Conservation (phyloP, 2,329 filamentous ascomycete genomes). For the Fusarium sp. region DNA sequence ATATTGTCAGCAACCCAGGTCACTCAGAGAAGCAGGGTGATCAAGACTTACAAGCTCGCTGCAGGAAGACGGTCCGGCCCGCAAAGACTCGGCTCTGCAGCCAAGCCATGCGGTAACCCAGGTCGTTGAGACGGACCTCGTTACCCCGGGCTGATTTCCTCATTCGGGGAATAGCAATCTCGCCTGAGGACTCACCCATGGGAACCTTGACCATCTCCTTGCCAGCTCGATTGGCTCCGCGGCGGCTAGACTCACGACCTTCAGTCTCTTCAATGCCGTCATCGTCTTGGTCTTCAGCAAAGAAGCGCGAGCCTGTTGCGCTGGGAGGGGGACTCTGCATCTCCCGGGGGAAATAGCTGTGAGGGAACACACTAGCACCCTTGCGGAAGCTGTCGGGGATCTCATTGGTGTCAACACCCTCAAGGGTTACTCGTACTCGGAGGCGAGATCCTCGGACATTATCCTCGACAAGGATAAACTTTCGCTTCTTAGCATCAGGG, state of each 20-base stretch:
- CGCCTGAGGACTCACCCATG: slow-evolving; percentile 73
- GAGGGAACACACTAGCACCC: slow-evolving; percentile 86
- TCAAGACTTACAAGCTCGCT: slow-evolving; percentile 81
- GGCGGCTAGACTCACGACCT: slow-evolving; percentile 54
- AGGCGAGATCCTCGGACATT: slow-evolving; percentile 81
- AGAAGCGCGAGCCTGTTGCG: slow-evolving; percentile 77
- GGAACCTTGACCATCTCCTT: slow-evolving; percentile 67
- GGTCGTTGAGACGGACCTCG: slow-evolving; percentile 90
- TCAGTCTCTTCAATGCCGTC: slow-evolving; percentile 63
- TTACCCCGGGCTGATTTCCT: slow-evolving; percentile 74
- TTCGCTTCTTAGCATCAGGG: slow-evolving; percentile 89
- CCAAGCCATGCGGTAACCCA: slow-evolving; percentile 97
- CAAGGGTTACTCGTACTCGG: slow-evolving; percentile 90
- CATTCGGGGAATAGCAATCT: slow-evolving; percentile 79
- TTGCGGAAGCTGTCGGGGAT: slow-evolving; percentile 96
- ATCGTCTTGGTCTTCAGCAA: slow-evolving; percentile 70
- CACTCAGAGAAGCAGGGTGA: background rate
- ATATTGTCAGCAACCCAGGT: slow-evolving; percentile 13
- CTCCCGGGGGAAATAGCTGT: slow-evolving; percentile 90
- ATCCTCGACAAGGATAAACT: slow-evolving; percentile 96
- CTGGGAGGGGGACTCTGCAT: slow-evolving; percentile 87
- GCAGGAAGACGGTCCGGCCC: slow-evolving; percentile 84
- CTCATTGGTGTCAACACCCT: slow-evolving; percentile 91
- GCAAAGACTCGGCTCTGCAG: slow-evolving; percentile 92
- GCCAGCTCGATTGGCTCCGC: slow-evolving; percentile 46